These are phyloP conservation scores for Auriscalpium microsporum DNA, from an alignment of 768 basidiomycete genomes.

Conservation along the genomic window DNA sequence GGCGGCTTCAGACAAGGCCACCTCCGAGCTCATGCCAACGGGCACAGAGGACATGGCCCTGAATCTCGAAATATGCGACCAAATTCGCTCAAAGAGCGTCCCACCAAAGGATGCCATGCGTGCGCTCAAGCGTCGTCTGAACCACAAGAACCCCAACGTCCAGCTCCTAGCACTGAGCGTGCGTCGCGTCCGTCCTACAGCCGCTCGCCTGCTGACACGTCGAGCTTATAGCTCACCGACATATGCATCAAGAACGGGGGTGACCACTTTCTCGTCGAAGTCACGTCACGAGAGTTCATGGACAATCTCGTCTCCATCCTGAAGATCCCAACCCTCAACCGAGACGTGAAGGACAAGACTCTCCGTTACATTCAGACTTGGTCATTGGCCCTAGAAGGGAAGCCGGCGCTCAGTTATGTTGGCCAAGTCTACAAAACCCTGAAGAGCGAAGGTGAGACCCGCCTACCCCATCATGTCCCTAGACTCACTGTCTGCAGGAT, in stretches of 20 bases:
- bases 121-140: slow-evolving; percentile 76
- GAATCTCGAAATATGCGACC: slow-evolving; percentile 93
- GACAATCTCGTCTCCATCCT: slow-evolving; percentile 89
- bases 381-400: slow-evolving; percentile 85
- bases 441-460: slow-evolving; percentile 56
- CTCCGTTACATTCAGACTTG: slow-evolving; percentile 85
- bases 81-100: slow-evolving; percentile 87
- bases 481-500: slow-evolving; percentile 39
- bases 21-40: slow-evolving; percentile 77
- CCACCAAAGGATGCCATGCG: slow-evolving; percentile 83
- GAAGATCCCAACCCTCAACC: slow-evolving; percentile 66
- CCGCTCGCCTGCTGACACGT: too few relatives aligned
- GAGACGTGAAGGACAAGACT: slow-evolving; percentile 76
- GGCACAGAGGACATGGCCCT: slow-evolving; percentile 86
- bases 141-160: slow-evolving; percentile 94
- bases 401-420: slow-evolving; percentile 62
- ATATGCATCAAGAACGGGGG: slow-evolving; percentile 96
- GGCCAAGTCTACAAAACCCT: slow-evolving; percentile 75
- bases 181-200: slow-evolving; percentile 24
- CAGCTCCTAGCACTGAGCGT: slow-evolving; percentile 83
- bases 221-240: slow-evolving; percentile 61
- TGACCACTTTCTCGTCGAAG: slow-evolving; percentile 77
- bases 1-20: slow-evolving; percentile 70
- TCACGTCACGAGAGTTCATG: slow-evolving; percentile 86
- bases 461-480: background rate